phyloP scores from a whole-genome alignment of 768 basidiomycete genomes.

The Suillus decipiens region DNA sequence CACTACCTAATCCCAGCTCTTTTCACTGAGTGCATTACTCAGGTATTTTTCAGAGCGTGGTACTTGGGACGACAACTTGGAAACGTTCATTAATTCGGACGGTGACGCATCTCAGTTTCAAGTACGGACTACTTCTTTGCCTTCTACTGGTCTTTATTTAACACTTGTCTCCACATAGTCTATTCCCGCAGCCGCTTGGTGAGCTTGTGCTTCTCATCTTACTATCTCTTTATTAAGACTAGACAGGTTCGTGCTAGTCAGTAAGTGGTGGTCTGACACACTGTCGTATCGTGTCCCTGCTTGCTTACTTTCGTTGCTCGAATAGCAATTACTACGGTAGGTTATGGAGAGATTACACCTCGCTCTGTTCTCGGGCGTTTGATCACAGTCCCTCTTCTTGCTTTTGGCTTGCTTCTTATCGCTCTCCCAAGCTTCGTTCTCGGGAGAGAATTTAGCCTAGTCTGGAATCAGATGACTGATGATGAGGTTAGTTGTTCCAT shows the following conservation, averaged over 20 bases:
- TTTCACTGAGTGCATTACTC: background rate
- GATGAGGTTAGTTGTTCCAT: conserved; percentile 38
- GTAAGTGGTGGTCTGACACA: conserved; percentile 44
- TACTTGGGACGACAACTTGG: conserved; percentile 81
- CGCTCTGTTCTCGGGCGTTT: conserved; percentile 85
- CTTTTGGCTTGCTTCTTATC: conserved; percentile 86
- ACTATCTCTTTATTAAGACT: background rate
- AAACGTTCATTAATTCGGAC: conserved; percentile 81
- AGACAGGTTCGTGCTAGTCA: conserved; percentile 71
- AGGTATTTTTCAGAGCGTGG: conserved; percentile 92
- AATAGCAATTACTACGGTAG: conserved; percentile 83
- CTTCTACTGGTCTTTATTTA: background rate
- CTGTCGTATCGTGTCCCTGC: background rate
- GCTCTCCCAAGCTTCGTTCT: conserved; percentile 92
- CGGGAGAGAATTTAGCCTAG: conserved; percentile 86
- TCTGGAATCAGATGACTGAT: conserved; percentile 81
- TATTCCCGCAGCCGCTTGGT: conserved; percentile 81
- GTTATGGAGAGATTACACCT: conserved; percentile 91
- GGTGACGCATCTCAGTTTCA: conserved; percentile 83
- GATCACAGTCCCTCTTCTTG: conserved; percentile 81
- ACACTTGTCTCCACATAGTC: conserved; percentile 37
- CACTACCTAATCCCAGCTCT: background rate
- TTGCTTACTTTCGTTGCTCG: background rate
- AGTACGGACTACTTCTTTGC: conserved; percentile 38
- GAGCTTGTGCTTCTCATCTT: conserved; percentile 33